A percentile compares a stretch with the other conserved stretches of the same genome.
Evolutionary conservation across 257 asterid genomes (phyloP).

Genomic region (Striga asiatica): DNA sequence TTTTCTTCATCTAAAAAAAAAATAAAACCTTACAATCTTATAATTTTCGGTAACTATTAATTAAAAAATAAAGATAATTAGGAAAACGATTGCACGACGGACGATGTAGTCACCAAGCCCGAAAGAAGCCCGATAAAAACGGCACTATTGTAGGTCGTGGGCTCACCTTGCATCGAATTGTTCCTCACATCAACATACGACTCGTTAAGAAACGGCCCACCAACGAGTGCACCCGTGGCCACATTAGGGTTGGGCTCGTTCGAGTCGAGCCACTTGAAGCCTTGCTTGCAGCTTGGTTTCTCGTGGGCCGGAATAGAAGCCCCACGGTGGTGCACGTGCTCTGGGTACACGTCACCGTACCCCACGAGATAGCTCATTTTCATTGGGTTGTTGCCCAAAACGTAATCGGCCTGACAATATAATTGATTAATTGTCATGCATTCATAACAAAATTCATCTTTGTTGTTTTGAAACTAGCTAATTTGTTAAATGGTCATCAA

Average conservation of each 20-base stretch:
- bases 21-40: no score
- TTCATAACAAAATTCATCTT: neutral
- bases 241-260: slow-evolving; percentile 18
- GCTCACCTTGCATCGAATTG: slow-evolving; percentile 67
- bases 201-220: neutral
- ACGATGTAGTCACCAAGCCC: slow-evolving; percentile 52
- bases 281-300: slow-evolving; percentile 59
- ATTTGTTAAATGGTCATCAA: no score
- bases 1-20: no score
- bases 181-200: neutral
- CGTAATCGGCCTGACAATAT: slow-evolving; percentile 53
- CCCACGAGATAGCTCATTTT: slow-evolving; percentile 80
- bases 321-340: slow-evolving; percentile 86
- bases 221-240: slow-evolving; percentile 62
- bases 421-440: neutral
- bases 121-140: slow-evolving; percentile 74
- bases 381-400: slow-evolving; percentile 68
- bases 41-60: no score
- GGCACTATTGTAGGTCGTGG: slow-evolving; percentile 72
- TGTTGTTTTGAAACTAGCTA: neutral
- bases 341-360: slow-evolving; percentile 63
- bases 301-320: slow-evolving; percentile 66
- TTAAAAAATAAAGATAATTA: no score
- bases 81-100: slow-evolving; percentile 45
- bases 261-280: slow-evolving; percentile 70